Evolutionary conservation across 805 yeast species (phyloP).

Genomic region (Komagataella mondaviorum): DNA sequence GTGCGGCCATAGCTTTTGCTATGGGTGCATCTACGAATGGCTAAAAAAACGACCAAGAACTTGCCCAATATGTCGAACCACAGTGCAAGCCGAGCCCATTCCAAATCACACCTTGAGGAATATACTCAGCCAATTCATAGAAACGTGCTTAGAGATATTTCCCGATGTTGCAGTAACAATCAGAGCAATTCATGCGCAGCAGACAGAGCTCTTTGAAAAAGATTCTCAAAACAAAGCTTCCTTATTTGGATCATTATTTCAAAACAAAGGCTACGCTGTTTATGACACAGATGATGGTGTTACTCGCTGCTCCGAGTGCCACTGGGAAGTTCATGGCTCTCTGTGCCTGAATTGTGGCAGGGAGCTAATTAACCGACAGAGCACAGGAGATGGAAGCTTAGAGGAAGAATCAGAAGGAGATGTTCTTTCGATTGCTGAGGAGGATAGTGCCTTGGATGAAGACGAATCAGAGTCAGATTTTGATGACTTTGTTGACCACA

Average conservation of each 20-base stretch:
- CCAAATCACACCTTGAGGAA: constrained; percentile 40
- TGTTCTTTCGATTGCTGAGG: constrained; percentile 1
- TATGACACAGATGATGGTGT: constrained; percentile 61
- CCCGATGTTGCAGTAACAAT: constrained; percentile 3
- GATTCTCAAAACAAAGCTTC: constrained; percentile 20
- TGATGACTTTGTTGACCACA: neutral
- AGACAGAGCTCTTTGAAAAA: constrained; percentile 3
- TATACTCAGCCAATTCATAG: constrained; percentile 25
- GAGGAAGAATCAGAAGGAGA: constrained; percentile 7
- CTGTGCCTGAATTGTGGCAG: constrained; percentile 60
- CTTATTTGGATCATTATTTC: constrained; percentile 37
- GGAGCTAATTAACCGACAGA: constrained; percentile 19
- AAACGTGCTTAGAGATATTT: constrained; percentile 19
- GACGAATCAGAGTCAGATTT: neutral
- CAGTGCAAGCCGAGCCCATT: constrained; percentile 33
- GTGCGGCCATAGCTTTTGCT: constrained; percentile 72
- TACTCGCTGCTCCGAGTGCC: constrained; percentile 61
- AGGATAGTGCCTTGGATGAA: neutral
- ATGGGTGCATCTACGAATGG: constrained; percentile 53
- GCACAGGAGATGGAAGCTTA: constrained; percentile 4
- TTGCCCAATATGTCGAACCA: constrained; percentile 59
- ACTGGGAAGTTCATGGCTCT: constrained; percentile 64
- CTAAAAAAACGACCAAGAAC: constrained; percentile 30
- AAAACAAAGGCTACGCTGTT: constrained; percentile 32
- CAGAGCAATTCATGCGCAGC: neutral